Evolutionary conservation across 345 rosid genomes (phyloP), one percentile per base, ranked within the genome.

Genomic region (Hypericum perforatum): DNA sequence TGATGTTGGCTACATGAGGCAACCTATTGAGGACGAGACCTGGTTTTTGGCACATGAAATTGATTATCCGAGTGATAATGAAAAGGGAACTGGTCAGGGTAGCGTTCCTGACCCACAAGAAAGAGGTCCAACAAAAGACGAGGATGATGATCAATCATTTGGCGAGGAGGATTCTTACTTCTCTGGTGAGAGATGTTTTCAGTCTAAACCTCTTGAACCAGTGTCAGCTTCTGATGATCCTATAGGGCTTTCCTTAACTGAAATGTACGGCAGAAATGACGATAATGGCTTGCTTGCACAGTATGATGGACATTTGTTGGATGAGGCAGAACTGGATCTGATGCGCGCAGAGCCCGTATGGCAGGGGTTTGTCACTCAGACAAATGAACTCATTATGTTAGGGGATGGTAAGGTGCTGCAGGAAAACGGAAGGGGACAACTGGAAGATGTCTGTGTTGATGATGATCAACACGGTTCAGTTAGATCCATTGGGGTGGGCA

Each of bases 31-130:
- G 73, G 99, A 89, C 67, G 99, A 94, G 74, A 67, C 94, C 47
- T 94, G 97, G 99, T 94, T 94, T 79, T 79, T 89, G 61, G 91
- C 99, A 39, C 95, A 94, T 77, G 99, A 94, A 75, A 82, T 94
- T 73, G 97, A 94, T 65, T 94, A 86, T 61, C 97, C 97, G 11
- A 94, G 99, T 63, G 99, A 94, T 69, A 85, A 94, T 67, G 99
- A 94, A 54, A 94, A 89, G 73, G 95, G 85, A 57, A 78, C 88
- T 11, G 87, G 77, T 55, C 85, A 70, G 16, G 89, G 73, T 49
- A 94, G 95, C 75, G 82, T 65, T 52, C 95, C 95, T 39, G 97
- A 88, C 42, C 77, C 71, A n/a, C 96, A 76, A 58, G 92, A 79
- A 68, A 81, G 90, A 70, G 75, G 74, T 73, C 75, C 78, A 54